These are phyloP conservation scores for Biscogniauxia sp. DNA, from an alignment of 2,329 filamentous ascomycete species.

Conservation along the genomic window DNA sequence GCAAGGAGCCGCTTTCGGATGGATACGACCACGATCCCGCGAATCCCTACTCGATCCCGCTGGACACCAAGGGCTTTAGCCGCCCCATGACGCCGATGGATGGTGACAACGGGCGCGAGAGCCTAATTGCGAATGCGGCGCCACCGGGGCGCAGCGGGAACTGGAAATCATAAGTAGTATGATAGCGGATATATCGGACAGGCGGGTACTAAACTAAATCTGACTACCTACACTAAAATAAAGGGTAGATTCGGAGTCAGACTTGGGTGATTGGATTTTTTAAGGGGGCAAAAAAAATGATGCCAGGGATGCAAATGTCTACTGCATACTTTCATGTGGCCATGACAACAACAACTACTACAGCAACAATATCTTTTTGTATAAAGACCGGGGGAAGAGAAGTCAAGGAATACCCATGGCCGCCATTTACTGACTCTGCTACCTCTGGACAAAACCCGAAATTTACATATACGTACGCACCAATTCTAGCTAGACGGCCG, in stretches of 20 bases:
- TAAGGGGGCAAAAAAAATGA: slow-evolving; percentile 2
- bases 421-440: not conserved
- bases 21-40: slow-evolving; percentile 27
- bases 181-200: not conserved
- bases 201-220: not conserved
- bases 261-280: not conserved
- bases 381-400: slow-evolving; percentile 1
- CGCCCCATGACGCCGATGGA: slow-evolving; percentile 38
- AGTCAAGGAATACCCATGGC: not conserved
- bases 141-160: slow-evolving; percentile 29
- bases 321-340: slow-evolving; percentile 8
- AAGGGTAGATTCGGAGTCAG: slow-evolving; percentile 1
- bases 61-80: slow-evolving; percentile 23
- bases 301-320: not conserved
- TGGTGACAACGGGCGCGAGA: slow-evolving; percentile 35
- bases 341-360: slow-evolving; percentile 2
- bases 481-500: slow-evolving; percentile 14
- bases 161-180: not conserved
- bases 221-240: not conserved
- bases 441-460: not conserved
- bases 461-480: slow-evolving; percentile 4
- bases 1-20: slow-evolving; percentile 33
- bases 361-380: not conserved
- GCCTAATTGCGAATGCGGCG: slow-evolving; percentile 40
- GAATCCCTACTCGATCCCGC: slow-evolving; percentile 27